Base-by-base conservation (phyloP, 345 rosid species). In the Stellera chamaejasme region DNA sequence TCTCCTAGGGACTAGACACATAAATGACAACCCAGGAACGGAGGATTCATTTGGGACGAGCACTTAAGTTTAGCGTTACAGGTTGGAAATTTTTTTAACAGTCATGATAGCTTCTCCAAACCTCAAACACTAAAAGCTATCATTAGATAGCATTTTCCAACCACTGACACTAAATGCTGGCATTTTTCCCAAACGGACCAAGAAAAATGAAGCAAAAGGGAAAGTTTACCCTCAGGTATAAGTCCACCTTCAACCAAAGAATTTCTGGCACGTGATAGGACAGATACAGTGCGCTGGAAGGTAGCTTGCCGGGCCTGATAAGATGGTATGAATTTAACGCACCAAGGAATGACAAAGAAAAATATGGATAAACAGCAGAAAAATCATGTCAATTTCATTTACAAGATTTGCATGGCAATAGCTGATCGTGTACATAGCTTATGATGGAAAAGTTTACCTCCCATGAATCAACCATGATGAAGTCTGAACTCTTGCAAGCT, bases 381-480 rank as follows among this genome's bases (percentile, higher is more conserved):
- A 10, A 3, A 23, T 19, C 15, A 52, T 9, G 13, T 10, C 57
- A 5, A 46, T 43, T 47, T 41, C 23, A 19, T 45, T 23, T 10
- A 53, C 59, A 14, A 41, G 48, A 51, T 43, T 60, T 50, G 49
- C n/a, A 39, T 8, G 52, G 46, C 10, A 50, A 49, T 8, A 32
- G 27, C 2, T 23, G 23, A 4, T 49, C 46, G 55, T 45, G 41
- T 11, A 36, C 23, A 14, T 32, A 12, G 27, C 10, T 2, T 0
- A 14, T 59, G 46, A 44, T n/a, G 54, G 43, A 45, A 43, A 64
- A 49, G 45, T 8, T 26, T 67, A 87, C 94, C 95, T 86, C 95
- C 97, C 98, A 92, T 2, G 90, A 80, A 81, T 88, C 95, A 54
- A 89, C 95, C 99, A 87, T 93, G 56, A 93, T 52, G 61, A 87